phyloP scores from a whole-genome alignment of 345 rosid genomes.

The Salix purpurea region DNA sequence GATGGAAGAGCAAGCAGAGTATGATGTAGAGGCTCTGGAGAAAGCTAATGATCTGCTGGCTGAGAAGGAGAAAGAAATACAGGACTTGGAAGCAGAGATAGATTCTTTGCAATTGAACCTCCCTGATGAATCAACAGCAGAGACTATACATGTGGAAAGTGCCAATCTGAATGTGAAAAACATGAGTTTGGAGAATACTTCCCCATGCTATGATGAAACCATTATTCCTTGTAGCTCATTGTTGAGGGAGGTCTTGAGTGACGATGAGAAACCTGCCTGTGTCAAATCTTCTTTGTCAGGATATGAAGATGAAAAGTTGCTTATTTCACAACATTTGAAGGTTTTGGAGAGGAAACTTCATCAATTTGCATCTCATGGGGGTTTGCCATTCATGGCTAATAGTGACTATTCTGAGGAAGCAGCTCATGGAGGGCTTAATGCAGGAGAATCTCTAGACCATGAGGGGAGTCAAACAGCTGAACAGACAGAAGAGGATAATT shows the following conservation, averaged over 20 bases:
- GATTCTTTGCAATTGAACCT: constrained; percentile 45
- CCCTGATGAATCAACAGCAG: constrained; percentile 34
- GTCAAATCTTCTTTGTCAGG: constrained; percentile 21
- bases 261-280: constrained; percentile 17
- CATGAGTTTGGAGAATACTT: constrained; percentile 11
- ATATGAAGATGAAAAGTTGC: constrained; percentile 35
- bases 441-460: constrained; percentile 12
- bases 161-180: constrained; percentile 14
- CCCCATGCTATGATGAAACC: constrained; percentile 11
- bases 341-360: constrained; percentile 42
- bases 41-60: constrained; percentile 60
- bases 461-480: constrained; percentile 8
- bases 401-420: constrained; percentile 18
- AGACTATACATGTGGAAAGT: constrained; percentile 18
- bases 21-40: constrained; percentile 82
- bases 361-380: constrained; percentile 18
- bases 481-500: constrained; percentile 11
- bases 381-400: constrained; percentile 19
- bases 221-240: constrained; percentile 1
- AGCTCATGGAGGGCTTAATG: constrained; percentile 14
- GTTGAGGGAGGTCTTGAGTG: constrained; percentile 15
- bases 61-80: constrained; percentile 64
- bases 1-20: constrained; percentile 84
- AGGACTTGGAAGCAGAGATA: constrained; percentile 67
- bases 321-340: constrained; percentile 28